phyloP scores from a whole-genome alignment of 768 basidiomycete genomes.

The Obba rivulosa region DNA sequence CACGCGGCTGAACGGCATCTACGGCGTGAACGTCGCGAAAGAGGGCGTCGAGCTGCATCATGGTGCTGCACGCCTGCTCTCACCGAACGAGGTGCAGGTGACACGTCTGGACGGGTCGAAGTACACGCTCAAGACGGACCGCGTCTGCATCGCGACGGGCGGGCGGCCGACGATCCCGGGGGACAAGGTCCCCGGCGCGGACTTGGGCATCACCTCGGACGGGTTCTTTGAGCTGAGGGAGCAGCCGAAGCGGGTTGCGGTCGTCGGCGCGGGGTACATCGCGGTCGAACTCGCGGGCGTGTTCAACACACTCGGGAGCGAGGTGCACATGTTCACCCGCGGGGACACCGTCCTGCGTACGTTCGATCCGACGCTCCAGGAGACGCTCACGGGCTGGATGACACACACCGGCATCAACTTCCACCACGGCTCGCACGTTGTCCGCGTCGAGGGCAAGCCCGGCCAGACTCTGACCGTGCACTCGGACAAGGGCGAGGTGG shows the following conservation, averaged over 20 bases:
- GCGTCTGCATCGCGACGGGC: constrained; percentile 82
- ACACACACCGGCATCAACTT: constrained; percentile 89
- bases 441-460: constrained; percentile 69
- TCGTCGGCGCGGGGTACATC: constrained; percentile 97
- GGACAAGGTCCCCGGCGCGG: constrained; percentile 83
- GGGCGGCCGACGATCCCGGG: constrained; percentile 78
- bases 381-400: constrained; percentile 87
- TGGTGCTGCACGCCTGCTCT: constrained; percentile 71
- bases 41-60: constrained; percentile 86
- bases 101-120: constrained; percentile 58
- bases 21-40: constrained; percentile 81
- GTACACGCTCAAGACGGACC: constrained; percentile 71
- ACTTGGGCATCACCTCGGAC: constrained; percentile 87
- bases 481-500: constrained; percentile 65
- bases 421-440: constrained; percentile 72
- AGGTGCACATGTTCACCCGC: constrained; percentile 91
- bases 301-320: constrained; percentile 83
- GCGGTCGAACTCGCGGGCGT: constrained; percentile 96
- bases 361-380: constrained; percentile 85
- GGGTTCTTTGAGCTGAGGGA: constrained; percentile 92
- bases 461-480: constrained; percentile 72
- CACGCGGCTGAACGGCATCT: constrained; percentile 81
- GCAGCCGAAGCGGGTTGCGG: constrained; percentile 89
- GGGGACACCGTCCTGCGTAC: constrained; percentile 86
- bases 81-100: constrained; percentile 68